These are phyloP conservation scores for Xeromyces bisporus DNA, from an alignment of 495 filamentous ascomycete genomes.

Conservation along the genomic window DNA sequence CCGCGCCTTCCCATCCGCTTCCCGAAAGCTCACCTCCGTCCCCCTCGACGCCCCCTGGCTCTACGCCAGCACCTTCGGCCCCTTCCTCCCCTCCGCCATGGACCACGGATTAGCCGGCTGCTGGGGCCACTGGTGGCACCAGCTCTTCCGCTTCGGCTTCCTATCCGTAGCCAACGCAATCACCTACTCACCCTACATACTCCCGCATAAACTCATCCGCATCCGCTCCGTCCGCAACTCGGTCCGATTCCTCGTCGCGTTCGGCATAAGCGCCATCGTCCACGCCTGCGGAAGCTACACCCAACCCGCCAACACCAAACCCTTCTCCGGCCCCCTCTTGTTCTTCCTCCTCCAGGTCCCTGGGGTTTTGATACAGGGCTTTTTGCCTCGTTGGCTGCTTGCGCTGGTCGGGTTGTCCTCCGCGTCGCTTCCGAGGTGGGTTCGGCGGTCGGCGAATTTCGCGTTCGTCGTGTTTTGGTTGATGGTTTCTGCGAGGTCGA, in stretches of 20 bases:
- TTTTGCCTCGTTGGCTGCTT: constrained; percentile 9
- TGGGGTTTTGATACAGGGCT: constrained; percentile 35
- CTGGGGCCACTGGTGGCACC: constrained; percentile 84
- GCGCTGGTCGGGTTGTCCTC: constrained; percentile 13
- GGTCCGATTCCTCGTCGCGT: constrained; percentile 30
- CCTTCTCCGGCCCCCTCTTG: constrained; percentile 22
- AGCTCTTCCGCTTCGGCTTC: constrained; percentile 64
- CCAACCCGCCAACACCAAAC: constrained; percentile 26
- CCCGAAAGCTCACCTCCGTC: constrained; percentile 20
- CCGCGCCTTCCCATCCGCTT: constrained; percentile 22
- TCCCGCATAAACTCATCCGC: too few species aligned
- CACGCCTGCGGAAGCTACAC: constrained; percentile 43
- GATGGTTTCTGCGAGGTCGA: constrained; percentile 30
- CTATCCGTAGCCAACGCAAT: too few species aligned
- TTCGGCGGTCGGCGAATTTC: constrained; percentile 33
- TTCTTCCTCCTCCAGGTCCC: constrained; percentile 43
- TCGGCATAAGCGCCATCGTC: constrained; percentile 40
- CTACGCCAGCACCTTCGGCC: constrained; percentile 48
- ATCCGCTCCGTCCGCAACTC: constrained; percentile 12
- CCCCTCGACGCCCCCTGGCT: constrained; percentile 43
- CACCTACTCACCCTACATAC: too few species aligned
- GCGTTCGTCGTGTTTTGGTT: constrained; percentile 40
- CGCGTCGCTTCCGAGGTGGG: constrained; percentile 14
- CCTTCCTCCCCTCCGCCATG: constrained; percentile 32
- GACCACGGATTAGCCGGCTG: constrained; percentile 54